A percentile compares a stretch with the other conserved stretches of the same genome.
Evolutionary conservation across 305 asterid genomes (phyloP).

Genomic region (Coffea humblotiana): DNA sequence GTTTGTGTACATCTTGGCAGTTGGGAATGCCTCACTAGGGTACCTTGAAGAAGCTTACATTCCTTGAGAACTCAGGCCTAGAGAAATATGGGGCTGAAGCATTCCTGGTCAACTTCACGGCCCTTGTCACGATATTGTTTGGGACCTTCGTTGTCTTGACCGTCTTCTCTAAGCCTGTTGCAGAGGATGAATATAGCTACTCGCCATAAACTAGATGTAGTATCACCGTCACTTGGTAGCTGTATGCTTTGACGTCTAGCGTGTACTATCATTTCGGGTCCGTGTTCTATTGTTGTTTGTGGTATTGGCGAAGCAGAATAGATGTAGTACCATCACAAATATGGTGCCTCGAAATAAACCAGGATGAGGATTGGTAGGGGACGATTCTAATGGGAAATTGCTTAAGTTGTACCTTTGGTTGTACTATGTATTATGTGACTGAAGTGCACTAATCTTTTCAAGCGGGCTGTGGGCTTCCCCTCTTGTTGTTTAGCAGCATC

Average conservation of each 20-base stretch:
- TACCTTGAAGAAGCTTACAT: conserved; percentile 92
- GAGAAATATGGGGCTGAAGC: conserved; percentile 85
- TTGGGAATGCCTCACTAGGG: conserved; percentile 68
- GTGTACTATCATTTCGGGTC: not conserved
- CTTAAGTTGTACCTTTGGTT: not conserved
- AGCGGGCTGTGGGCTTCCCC: not conserved
- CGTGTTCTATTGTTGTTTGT: not conserved
- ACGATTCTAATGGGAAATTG: not conserved
- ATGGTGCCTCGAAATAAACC: not conserved
- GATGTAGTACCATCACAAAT: not conserved
- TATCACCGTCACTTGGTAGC: not conserved
- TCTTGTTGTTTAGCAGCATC: not conserved
- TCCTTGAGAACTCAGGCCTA: conserved; percentile 65
- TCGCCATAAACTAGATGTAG: conserved; percentile 38
- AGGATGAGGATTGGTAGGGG: no score
- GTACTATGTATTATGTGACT: not conserved
- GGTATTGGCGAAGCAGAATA: not conserved
- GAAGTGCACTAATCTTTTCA: not conserved
- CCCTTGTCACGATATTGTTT: conserved; percentile 65
- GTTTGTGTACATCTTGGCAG: conserved; percentile 58
- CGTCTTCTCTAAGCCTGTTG: conserved; percentile 52
- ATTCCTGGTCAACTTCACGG: conserved; percentile 83
- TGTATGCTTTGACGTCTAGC: not conserved
- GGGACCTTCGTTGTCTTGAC: conserved; percentile 80
- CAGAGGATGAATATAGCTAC: conserved; percentile 66